Percentiles rank a stretch among this genome's conserved stretches.
phyloP scores from a whole-genome alignment of 352 stramenopile species.

The Globisporangium heterothallicum region DNA sequence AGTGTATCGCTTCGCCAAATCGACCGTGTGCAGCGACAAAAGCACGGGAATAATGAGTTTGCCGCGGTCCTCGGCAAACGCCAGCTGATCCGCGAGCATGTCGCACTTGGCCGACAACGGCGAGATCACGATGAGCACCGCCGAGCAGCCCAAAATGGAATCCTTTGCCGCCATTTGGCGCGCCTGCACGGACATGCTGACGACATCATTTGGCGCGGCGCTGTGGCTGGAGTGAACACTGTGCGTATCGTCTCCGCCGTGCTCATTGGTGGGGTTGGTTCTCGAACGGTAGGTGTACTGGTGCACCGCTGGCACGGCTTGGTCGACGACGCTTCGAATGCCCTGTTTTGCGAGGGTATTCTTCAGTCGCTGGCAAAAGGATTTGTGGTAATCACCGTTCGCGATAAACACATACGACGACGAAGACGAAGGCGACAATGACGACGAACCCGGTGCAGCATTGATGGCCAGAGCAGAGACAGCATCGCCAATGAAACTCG shows the following conservation, averaged over 20 bases:
- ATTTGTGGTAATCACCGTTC: slow-evolving; percentile 65
- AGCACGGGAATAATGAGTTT: slow-evolving; percentile 72
- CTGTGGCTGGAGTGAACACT: background rate
- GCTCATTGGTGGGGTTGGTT: slow-evolving; percentile 9
- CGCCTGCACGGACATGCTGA: slow-evolving; percentile 34
- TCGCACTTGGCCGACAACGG: slow-evolving; percentile 63
- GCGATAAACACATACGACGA: slow-evolving; percentile 64
- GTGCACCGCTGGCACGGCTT: slow-evolving; percentile 35
- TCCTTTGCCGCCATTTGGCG: slow-evolving; percentile 73
- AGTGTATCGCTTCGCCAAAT: slow-evolving; percentile 75
- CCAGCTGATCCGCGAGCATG: slow-evolving; percentile 65
- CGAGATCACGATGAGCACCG: slow-evolving; percentile 66
- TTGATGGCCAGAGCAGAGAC: background rate
- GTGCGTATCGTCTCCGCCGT: slow-evolving; percentile 2
- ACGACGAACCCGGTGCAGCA: background rate
- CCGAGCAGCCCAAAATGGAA: slow-evolving; percentile 57
- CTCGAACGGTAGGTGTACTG: slow-evolving; percentile 30
- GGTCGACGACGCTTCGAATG: slow-evolving; percentile 53
- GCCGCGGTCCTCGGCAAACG: slow-evolving; percentile 73
- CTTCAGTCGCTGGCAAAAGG: slow-evolving; percentile 58
- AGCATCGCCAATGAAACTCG: background rate
- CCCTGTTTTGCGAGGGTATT: slow-evolving; percentile 51
- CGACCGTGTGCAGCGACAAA: slow-evolving; percentile 66
- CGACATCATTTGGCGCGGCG: slow-evolving; percentile 3
- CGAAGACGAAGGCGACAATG: slow-evolving; percentile 12